Conservation (phyloP, 345 rosid species). For the Camelina hispida region DNA sequence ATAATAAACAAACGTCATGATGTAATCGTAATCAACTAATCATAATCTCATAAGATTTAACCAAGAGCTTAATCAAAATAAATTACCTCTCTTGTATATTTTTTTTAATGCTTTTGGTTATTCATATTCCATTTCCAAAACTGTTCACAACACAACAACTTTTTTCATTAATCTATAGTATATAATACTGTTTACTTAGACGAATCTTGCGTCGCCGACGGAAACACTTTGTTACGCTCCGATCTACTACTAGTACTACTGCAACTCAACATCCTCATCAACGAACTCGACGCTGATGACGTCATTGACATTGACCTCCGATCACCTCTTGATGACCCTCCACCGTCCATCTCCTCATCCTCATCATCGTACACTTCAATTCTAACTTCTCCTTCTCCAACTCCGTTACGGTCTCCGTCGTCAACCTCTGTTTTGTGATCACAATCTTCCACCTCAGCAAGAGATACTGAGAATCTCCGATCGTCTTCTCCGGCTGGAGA, state of each 20-base stretch:
- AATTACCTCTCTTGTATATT: neutral
- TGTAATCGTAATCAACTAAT: conserved; percentile 2
- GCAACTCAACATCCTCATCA: conserved; percentile 73
- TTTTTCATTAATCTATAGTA: neutral
- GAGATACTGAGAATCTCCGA: conserved; percentile 20
- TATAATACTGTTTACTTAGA: conserved; percentile 7
- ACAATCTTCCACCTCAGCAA: conserved; percentile 21
- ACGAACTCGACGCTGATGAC: conserved; percentile 49
- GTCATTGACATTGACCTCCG: conserved; percentile 34
- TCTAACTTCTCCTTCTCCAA: conserved; percentile 30
- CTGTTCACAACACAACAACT: conserved; percentile 10
- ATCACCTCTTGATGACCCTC: conserved; percentile 30
- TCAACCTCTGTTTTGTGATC: conserved; percentile 33
- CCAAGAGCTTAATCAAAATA: conserved; percentile 29
- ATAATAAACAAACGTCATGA: conserved; percentile 3
- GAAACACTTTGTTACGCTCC: conserved; percentile 55
- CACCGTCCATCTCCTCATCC: conserved; percentile 35
- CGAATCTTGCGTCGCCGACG: conserved; percentile 43
- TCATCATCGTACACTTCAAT: conserved; percentile 42
- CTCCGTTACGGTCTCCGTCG: conserved; percentile 6
- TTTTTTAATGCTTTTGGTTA: conserved; percentile 17
- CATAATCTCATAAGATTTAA: conserved; percentile 23
- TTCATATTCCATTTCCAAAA: conserved; percentile 37
- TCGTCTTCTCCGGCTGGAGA: conserved; percentile 32
- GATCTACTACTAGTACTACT: conserved; percentile 63